Base-by-base conservation (phyloP, 148 eudicot genomes). In the Silene latifolia region DNA sequence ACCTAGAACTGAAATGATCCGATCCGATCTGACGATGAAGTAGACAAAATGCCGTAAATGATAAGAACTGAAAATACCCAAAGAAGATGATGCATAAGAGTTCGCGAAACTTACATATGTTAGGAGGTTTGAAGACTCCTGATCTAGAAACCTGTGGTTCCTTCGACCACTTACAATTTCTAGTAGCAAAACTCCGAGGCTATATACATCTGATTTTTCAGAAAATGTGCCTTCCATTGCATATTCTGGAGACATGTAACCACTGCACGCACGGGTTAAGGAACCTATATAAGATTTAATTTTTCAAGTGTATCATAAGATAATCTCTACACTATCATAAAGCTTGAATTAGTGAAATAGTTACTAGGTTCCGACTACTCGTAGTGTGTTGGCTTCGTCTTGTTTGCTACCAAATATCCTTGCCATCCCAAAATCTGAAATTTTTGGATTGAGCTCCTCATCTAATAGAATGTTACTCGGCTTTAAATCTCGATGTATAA, bases 351-450 rank as follows among this genome's bases (percentile, higher is more conserved):
- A 46, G 24, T 4, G 15, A 14, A 25, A 48, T 19, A 14, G 8
- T 11, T 85, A 89, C 93, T 83, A 87, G 56, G 93, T 89, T 60
- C 93, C 93, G 20, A 87, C 89, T 7, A 89, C 86, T 53, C 89
- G 78, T 60, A 32, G 72, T 11, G 90, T 89, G 47, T 78, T 81
- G 5, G 75, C 88, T 86, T 87, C 81, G 46, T 79, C 78, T 75
- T 86, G 84, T 57, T 85, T 77, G 35, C 79, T 86, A 15, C 87
- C 87, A 53, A 87, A 82, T 24, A 85, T 87, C 75, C 88, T 80
- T 7, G 90, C 92, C 86, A 83, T 83, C n/a, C 88, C 86, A 76
- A 85, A 87, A 67, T 87, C 88, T 21, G 88, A 77, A 65, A 83
- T 83, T 76, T 87, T 87, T 0, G 90, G 84, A 29, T 75, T 79